A percentile compares a stretch with the other conserved stretches of the same genome.
Conservation (phyloP, 176 grass and related monocot genomes). For the Oropetium thomaeum region DNA sequence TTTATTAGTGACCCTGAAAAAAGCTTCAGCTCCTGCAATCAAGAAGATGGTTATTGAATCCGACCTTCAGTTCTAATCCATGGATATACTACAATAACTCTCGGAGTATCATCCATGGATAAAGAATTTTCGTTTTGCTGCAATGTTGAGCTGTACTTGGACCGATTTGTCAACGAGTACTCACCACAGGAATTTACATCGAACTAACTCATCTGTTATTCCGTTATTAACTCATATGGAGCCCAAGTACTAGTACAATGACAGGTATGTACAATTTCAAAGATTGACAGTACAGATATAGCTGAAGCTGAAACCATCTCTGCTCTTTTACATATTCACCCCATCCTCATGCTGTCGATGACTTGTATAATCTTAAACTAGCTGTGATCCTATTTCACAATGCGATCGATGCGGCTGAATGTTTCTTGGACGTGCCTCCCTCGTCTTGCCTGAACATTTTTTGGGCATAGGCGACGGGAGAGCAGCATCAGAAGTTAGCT, state of each 20-base stretch:
- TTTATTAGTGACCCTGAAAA: too few relatives aligned
- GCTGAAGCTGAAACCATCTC: not conserved
- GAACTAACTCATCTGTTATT: constrained; percentile 14
- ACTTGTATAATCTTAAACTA: not conserved
- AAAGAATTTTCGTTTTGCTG: too few relatives aligned
- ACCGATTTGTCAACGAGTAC: not conserved
- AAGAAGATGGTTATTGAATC: too few relatives aligned
- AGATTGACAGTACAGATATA: not conserved
- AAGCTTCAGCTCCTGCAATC: too few relatives aligned
- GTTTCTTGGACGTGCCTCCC: not conserved
- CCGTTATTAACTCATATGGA: not conserved
- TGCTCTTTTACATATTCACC: constrained; percentile 5
- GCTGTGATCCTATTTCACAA: not conserved
- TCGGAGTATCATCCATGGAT: too few relatives aligned
- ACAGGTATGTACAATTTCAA: constrained; percentile 20
- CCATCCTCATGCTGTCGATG: not conserved
- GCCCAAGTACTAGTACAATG: not conserved
- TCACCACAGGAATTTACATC: not conserved
- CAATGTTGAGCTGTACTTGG: not conserved
- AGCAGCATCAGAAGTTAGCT: constrained; percentile 11
- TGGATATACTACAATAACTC: too few relatives aligned
- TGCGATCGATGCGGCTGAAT: not conserved
- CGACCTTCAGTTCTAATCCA: too few relatives aligned
- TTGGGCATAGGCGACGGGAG: not conserved
- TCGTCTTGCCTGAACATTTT: not conserved